A percentile compares a stretch with the other conserved stretches of the same genome.
Conservation (phyloP, 305 asterid species). For the Stenogyne calaminthoides region DNA sequence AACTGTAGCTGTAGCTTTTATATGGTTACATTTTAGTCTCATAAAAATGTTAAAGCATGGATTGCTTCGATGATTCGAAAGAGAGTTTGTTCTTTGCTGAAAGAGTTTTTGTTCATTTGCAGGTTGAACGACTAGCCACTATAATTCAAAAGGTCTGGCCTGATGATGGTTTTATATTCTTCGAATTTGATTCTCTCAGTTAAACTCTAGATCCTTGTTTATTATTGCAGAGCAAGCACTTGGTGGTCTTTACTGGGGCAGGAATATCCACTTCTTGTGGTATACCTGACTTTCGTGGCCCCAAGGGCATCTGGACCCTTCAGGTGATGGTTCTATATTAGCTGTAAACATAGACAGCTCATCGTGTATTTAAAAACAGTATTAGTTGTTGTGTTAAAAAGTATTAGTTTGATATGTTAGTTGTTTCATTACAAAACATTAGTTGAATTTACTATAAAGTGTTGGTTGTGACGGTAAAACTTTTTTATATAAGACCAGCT, state of each 20-base stretch:
- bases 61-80: background rate
- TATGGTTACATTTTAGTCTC: background rate
- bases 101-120: slow-evolving; percentile 37
- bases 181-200: slow-evolving; percentile 33
- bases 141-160: slow-evolving; percentile 67
- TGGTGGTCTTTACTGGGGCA: slow-evolving; percentile 98
- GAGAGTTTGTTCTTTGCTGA: slow-evolving; percentile 4
- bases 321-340: slow-evolving; percentile 55
- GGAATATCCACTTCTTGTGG: slow-evolving; percentile 98
- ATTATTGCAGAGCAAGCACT: slow-evolving; percentile 83
- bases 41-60: background rate
- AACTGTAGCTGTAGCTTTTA: background rate
- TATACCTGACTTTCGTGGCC: slow-evolving; percentile 99
- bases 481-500: no score
- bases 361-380: no score
- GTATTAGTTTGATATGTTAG: no score
- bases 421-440: no score
- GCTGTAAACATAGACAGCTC: slow-evolving; percentile 1
- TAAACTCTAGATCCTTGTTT: slow-evolving; percentile 32
- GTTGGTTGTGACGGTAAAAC: no score
- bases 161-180: slow-evolving; percentile 26
- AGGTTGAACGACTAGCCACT: slow-evolving; percentile 71
- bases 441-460: no score
- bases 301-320: slow-evolving; percentile 99
- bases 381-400: no score